Evolutionary conservation across 2,329 filamentous ascomycete genomes (phyloP).

Genomic region (Cladosporium sp.): DNA sequence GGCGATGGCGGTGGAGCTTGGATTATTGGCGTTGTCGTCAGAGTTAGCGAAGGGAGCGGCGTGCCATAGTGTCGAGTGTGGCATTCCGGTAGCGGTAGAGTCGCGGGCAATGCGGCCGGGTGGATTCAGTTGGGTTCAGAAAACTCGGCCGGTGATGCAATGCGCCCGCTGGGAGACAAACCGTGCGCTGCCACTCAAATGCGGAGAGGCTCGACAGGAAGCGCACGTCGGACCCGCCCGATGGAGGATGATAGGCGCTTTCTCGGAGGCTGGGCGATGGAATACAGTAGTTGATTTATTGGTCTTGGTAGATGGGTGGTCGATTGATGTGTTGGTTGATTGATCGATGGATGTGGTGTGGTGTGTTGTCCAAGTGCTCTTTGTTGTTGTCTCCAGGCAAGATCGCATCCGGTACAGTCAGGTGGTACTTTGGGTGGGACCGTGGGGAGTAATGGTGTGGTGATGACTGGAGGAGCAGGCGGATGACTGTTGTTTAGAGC

Average conservation of each 20-base stretch:
- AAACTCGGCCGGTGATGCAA: slow-evolving; percentile 1
- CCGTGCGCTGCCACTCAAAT: slow-evolving; percentile 7
- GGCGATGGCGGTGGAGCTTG: no score
- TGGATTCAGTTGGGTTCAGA: slow-evolving; percentile 1
- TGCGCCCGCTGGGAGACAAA: slow-evolving; percentile 2
- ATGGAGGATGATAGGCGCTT: slow-evolving; percentile 1
- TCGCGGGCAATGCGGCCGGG: slow-evolving; percentile 5
- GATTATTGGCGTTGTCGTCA: neutral
- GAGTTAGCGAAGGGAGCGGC: slow-evolving; percentile 4
- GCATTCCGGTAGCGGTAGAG: slow-evolving; percentile 14
- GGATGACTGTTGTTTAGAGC: no score
- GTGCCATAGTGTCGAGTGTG: slow-evolving; percentile 14
- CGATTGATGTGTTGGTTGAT: no score
- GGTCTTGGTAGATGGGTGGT: no score
- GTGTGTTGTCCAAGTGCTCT: no score
- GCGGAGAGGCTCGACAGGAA: no score
- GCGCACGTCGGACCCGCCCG: slow-evolving; percentile 9
- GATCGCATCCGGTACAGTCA: no score
- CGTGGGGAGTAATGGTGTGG: no score
- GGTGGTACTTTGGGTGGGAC: no score
- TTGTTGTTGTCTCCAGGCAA: no score
- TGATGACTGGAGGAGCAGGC: no score
- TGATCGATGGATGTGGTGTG: neutral
- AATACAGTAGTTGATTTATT: neutral
- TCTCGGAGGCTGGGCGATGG: neutral